phyloP scores from a whole-genome alignment of 768 basidiomycete species.

The Coprinopsis strossmayeri region DNA sequence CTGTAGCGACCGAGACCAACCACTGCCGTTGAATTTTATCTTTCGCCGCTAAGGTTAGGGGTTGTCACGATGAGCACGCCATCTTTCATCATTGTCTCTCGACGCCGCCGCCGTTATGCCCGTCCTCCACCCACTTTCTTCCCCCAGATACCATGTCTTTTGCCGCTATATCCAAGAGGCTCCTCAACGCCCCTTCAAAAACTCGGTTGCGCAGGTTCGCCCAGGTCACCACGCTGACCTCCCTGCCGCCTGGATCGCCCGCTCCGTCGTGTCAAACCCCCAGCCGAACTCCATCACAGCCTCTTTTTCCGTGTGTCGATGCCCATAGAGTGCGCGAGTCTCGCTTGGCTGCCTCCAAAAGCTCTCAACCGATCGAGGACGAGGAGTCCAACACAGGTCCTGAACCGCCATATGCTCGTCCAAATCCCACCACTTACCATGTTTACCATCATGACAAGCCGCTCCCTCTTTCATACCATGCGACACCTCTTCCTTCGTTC shows the following conservation, averaged over 20 bases:
- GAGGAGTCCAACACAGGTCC: constrained; percentile 49
- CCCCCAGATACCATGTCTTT: constrained; percentile 11
- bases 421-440: constrained; percentile 67
- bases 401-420: constrained; percentile 78
- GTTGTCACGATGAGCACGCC: constrained; percentile 13
- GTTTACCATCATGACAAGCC: constrained; percentile 57
- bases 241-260: constrained; percentile 1
- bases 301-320: constrained; percentile 72
- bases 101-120: constrained; percentile 2
- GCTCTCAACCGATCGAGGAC: constrained; percentile 15
- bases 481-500: constrained; percentile 54
- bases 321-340: constrained; percentile 71
- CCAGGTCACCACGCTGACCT: constrained; percentile 1
- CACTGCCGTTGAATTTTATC: too few species aligned
- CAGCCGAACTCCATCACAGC: too few species aligned
- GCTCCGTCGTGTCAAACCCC: too few species aligned
- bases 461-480: constrained; percentile 54
- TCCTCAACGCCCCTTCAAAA: constrained; percentile 5
- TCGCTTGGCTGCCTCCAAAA: constrained; percentile 28
- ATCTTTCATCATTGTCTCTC: constrained; percentile 11
- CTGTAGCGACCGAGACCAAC: not conserved
- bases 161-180: constrained; percentile 5
- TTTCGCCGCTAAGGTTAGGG: constrained; percentile 14
- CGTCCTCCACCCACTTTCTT: not conserved
- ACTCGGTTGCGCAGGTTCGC: not conserved